Base-by-base conservation (phyloP, 2,329 filamentous ascomycete species). In the Colletotrichum cuscutae region DNA sequence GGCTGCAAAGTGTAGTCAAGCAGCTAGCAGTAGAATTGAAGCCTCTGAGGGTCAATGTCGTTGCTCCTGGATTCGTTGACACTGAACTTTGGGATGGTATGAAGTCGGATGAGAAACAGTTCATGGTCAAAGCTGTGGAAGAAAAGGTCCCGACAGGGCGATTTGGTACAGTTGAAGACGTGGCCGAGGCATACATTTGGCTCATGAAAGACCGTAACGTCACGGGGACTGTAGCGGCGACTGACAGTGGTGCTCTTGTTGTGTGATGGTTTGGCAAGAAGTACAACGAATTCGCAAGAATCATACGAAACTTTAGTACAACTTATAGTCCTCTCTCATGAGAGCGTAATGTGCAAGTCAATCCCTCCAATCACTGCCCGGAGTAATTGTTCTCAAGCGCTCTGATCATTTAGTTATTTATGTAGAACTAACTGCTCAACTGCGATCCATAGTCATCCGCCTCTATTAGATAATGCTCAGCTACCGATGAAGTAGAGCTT, bases 21-120 rank as follows among this genome's bases (percentile, higher is more conserved):
- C 78, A 78, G 67, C 75, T 81, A 5, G 80, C 79, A 1, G 72
- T 80, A 1, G 79, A 81, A 53, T 66, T 80, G 26, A 72, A 70
- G 32, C 79, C 79, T 0, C 37, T 78, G 26, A 77, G 79, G 13
- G 76, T 80, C 61, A 81, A 81, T 64, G 75, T 71, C 42, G 79
- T 81, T 8, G 76, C 78, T 66, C 79, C 78, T 3, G 79, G 79
- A 0, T 56, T 73, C 32, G 77, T 80, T 15, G 74, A 77, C 53
- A 80, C 79, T 13, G 68, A 52, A 26, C 72, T 81, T 1, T 81
- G 79, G 79, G 61, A 68, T 8, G 53, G 68, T 22, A 70, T 53
- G 53, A 52, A 64, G 28, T 46, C 58, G 24, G 69, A 62, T 12
- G 49, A 60, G 5, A 71, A 71, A 19, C 1, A 58, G 28, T 15